Base-by-base conservation (phyloP, 164 flowering plant genomes). In the Dillenia suffruticosa region DNA sequence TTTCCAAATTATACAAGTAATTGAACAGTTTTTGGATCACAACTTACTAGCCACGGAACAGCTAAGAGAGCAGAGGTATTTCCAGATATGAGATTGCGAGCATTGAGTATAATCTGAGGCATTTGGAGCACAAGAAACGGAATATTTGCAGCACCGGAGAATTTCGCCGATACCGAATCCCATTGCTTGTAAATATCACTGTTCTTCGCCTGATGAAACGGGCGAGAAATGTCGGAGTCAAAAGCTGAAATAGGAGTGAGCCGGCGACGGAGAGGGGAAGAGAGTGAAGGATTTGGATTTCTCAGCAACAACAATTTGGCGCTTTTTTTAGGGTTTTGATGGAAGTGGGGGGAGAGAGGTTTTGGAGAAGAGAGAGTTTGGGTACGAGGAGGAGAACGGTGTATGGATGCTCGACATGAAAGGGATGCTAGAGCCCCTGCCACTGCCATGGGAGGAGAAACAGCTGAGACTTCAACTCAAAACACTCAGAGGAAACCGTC, bases 71-170 rank as follows among this genome's bases (percentile, higher is more conserved):
- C 92, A 54, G 79, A 57, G 0, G 75, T 79, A 60, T 88, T 90
- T 24, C 97, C 97, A 0, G 92, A 85, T 65, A 82, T 1, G 17
- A 90, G 95, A 68, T 90, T 90, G 9, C 75, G 90, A 45, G 92
- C 85, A 74, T 90, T 90, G 69, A 90, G 95, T 63, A 83, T 67
- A 62, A 90, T 88, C 73, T 90, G 97, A n/a, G 97, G 97, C 47
- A 90, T 61, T 62, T 88, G 97, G 13, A 90, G 77, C 45, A 88
- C 46, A 66, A 86, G 49, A 66, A 90, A 90, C 1, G 97, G 97
- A 12, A 88, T 13, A 71, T 86, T 90, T 51, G 97, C 64, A 1
- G 79, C 94, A 12, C 80, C 95, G 1, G 97, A 80, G 66, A 90
- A 90, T 61, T 79, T 88, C 5, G 92, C 95, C 7, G 95, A 79